These are phyloP conservation scores for Blastosporella zonata DNA, from an alignment of 1,284 basidiomycete genomes.

Conservation along the genomic window DNA sequence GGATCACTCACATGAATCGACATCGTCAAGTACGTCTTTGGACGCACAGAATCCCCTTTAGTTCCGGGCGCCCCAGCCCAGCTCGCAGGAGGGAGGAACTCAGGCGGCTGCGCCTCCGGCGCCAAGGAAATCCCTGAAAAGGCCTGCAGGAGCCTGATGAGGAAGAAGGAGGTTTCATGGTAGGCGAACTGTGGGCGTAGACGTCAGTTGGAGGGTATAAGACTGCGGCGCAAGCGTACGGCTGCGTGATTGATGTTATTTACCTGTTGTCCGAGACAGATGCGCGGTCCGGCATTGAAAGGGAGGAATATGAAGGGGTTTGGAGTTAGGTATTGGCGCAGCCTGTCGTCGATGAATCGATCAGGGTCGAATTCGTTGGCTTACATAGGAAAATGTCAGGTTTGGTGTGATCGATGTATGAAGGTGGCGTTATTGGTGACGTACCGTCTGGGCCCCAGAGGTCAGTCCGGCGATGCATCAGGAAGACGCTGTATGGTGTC, in stretches of 20 bases:
- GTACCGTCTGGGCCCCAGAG: conserved; percentile 40
- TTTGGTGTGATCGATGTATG: neutral
- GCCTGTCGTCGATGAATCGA: conserved; percentile 52
- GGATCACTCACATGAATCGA: conserved; percentile 32
- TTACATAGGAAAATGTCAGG: conserved; percentile 17
- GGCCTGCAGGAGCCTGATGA: conserved; percentile 41
- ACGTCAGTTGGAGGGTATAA: neutral
- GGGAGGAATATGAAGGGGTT: conserved; percentile 63
- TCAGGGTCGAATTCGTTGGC: conserved; percentile 57
- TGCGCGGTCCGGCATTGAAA: conserved; percentile 56
- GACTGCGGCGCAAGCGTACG: neutral
- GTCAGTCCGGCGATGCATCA: conserved; percentile 36
- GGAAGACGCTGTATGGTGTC: conserved; percentile 24
- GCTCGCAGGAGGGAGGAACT: conserved; percentile 30
- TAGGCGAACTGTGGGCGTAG: conserved; percentile 32
- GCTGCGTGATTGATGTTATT: neutral
- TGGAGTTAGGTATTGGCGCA: conserved; percentile 46
- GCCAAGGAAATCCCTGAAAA: conserved; percentile 43
- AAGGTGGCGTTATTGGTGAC: neutral
- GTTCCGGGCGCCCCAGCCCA: conserved; percentile 31
- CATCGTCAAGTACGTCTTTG: conserved; percentile 40
- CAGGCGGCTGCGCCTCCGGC: conserved; percentile 33
- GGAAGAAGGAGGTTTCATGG: conserved; percentile 39
- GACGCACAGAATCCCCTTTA: conserved; percentile 38
- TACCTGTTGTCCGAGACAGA: conserved; percentile 45